Conservation (phyloP, 352 stramenopile genomes). For the Pythium rishiriense region DNA sequence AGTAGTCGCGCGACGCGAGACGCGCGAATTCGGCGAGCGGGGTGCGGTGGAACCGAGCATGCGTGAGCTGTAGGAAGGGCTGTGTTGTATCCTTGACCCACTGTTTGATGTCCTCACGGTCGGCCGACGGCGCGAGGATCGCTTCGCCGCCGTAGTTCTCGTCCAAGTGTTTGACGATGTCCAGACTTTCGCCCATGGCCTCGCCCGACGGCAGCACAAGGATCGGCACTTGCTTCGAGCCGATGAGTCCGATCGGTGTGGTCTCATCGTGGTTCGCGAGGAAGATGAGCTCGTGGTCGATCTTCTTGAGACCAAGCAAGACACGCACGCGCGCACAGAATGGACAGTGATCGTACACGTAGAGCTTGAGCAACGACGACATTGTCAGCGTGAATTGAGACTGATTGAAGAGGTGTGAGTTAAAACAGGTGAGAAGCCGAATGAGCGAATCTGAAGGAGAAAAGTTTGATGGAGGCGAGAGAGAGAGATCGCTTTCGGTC, state of each 20-base stretch:
- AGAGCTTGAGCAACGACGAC: slow-evolving; percentile 35
- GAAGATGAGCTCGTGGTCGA: slow-evolving; percentile 41
- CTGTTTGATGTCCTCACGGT: slow-evolving; percentile 41
- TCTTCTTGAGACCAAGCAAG: slow-evolving; percentile 47
- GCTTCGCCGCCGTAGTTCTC: slow-evolving; percentile 35
- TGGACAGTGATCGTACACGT: slow-evolving; percentile 64
- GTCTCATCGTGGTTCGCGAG: slow-evolving; percentile 55
- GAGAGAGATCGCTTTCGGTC: too few species aligned
- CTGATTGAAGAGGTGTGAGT: background rate
- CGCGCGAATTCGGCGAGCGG: slow-evolving; percentile 52
- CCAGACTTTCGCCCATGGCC: slow-evolving; percentile 54
- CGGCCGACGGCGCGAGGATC: slow-evolving; percentile 34
- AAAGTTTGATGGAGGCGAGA: background rate
- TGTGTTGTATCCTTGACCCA: slow-evolving; percentile 36
- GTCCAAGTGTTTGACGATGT: slow-evolving; percentile 60
- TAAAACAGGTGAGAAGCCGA: background rate
- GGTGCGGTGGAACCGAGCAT: slow-evolving; percentile 31
- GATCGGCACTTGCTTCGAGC: slow-evolving; percentile 51
- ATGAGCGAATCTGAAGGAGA: background rate
- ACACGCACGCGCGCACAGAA: slow-evolving; percentile 54
- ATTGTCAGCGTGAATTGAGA: background rate
- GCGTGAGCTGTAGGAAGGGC: slow-evolving; percentile 39
- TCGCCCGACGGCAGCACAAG: slow-evolving; percentile 40
- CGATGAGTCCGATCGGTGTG: slow-evolving; percentile 49
- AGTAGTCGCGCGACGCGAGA: slow-evolving; percentile 50